Base-by-base conservation (phyloP, 2,329 filamentous ascomycete genomes). In the Penicillium janthinellum region DNA sequence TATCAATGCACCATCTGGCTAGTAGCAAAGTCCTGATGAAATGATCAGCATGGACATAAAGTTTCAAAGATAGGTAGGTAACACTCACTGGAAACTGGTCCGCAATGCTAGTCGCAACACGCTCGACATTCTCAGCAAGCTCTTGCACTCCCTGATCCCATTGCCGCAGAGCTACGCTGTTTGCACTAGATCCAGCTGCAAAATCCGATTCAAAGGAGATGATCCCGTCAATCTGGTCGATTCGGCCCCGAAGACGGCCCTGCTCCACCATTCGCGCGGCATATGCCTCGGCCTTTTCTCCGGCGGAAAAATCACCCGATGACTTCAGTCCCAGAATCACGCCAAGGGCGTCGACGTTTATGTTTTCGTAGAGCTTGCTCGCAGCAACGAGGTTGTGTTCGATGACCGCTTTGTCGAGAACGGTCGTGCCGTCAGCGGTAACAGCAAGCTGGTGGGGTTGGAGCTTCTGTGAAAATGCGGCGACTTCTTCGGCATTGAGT, bases 231-330 rank as follows among this genome's bases (percentile, higher is more conserved):
- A 99, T 93, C 80, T 99, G 95, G 77, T 99, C 94, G 70, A 99
- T 98, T 58, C 89, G 88, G 7, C 94, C 95, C 3, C 89, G 86
- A 54, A 99, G 78, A 35, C 95, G 87, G 10, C 91, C 92, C 76
- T 97, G 93, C 80, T 98, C 93, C 69, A 99, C 91, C 95, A 99
- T 99, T 68, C 87, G 85, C 4, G 94, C 92, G 12, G 94, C 95
- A 56, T 95, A 97, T 59, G 90, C 88, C 80, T 99, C 95, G 3
- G 94, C 94, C 74, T 88, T 90, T 54, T 90, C 90, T 0, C 86
- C 86, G 59, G 77, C 78, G 2, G 77, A 78, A 4, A 77, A 64
- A 41, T 80, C 76, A 14, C 70, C 73, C 15, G 71, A 75, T 28
- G 69, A 71, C 56, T 91, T 86, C 4, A 97, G 83, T 0, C 91